Conservation (phyloP, 768 basidiomycete genomes). For the Tephrocybe sp. region DNA sequence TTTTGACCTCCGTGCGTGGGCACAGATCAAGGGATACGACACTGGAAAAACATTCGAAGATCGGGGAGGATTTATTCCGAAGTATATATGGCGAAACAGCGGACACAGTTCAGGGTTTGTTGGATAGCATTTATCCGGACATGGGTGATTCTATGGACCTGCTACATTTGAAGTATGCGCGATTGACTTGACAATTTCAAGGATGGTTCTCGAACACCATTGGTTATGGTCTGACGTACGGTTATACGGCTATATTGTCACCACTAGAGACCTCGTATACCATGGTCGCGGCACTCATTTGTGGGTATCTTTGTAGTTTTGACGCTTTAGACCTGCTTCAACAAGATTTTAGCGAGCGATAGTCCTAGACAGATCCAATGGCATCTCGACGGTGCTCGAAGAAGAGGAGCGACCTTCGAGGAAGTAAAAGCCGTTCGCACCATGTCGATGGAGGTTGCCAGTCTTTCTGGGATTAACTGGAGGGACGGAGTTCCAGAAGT, state of each 20-base stretch:
- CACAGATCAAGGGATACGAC: constrained; percentile 40
- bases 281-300: constrained; percentile 57
- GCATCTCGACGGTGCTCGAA: constrained; percentile 58
- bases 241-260: constrained; percentile 43
- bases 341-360: constrained; percentile 37
- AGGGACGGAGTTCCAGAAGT: constrained; percentile 50
- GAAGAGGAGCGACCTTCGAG: constrained; percentile 51
- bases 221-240: constrained; percentile 57
- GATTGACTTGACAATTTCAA: constrained; percentile 21
- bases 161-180: neutral
- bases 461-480: constrained; percentile 50
- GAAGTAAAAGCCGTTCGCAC: constrained; percentile 52
- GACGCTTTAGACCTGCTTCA: neutral
- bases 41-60: constrained; percentile 39
- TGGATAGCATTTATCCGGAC: constrained; percentile 57
- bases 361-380: constrained; percentile 63
- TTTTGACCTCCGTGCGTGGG: no score
- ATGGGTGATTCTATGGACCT: constrained; percentile 41
- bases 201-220: constrained; percentile 54
- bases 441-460: constrained; percentile 52
- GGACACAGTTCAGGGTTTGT: constrained; percentile 40
- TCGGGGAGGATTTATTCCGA: constrained; percentile 44
- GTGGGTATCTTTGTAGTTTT: constrained; percentile 3
- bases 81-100: constrained; percentile 58
- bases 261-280: constrained; percentile 57